phyloP scores from a whole-genome alignment of 192 early-diverging fungal genomes.

The Coemansia reversa region DNA sequence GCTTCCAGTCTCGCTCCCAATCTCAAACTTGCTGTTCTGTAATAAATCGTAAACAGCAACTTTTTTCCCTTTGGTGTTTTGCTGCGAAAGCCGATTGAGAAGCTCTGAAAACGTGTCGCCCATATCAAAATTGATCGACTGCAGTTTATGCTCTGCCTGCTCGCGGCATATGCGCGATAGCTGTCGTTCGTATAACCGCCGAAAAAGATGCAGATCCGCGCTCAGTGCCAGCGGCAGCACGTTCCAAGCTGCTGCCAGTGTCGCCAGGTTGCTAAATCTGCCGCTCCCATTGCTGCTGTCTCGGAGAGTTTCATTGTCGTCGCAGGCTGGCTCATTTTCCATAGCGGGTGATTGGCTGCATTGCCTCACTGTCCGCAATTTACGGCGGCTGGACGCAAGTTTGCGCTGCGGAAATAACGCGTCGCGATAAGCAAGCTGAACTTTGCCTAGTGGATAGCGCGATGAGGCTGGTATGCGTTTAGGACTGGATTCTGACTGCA shows the following conservation, averaged over 20 bases:
- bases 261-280: conserved; percentile 19
- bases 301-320: neutral
- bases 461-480: neutral
- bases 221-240: conserved; percentile 43
- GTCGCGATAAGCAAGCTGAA: conserved; percentile 34
- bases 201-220: conserved; percentile 36
- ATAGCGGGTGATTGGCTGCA: neutral
- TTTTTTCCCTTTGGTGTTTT: conserved; percentile 26
- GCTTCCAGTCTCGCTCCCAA: conserved; percentile 14
- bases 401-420: conserved; percentile 23
- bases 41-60: conserved; percentile 43
- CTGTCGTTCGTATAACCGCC: conserved; percentile 45
- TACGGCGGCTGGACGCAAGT: conserved; percentile 35
- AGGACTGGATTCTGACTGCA: neutral
- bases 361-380: conserved; percentile 28
- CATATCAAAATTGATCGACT: conserved; percentile 48
- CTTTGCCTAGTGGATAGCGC: conserved; percentile 16
- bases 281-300: neutral
- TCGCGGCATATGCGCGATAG: conserved; percentile 46
- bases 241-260: conserved; percentile 45
- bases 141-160: conserved; percentile 51
- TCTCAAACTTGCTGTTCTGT: conserved; percentile 47
- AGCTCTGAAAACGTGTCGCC: conserved; percentile 49
- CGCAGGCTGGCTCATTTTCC: neutral
- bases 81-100: conserved; percentile 20